Conservation (phyloP, 495 filamentous ascomycete species). For the Xylaria palmicola region DNA sequence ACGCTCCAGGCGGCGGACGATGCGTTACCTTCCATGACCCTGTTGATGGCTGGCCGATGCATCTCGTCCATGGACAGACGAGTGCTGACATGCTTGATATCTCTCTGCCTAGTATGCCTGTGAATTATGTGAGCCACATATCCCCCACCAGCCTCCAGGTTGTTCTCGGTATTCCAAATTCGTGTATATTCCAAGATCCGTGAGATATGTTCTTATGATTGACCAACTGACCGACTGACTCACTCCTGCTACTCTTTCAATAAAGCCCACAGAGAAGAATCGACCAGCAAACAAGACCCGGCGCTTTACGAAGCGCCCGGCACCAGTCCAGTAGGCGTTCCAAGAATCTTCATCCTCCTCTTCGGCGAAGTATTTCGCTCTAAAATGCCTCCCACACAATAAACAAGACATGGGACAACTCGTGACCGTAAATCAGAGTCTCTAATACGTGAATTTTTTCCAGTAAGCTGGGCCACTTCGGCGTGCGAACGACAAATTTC, state of each 20-base stretch:
- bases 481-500: slow-evolving; percentile 61
- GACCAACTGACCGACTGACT: background rate
- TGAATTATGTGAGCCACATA: slow-evolving; percentile 25
- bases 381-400: too few species aligned
- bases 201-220: background rate
- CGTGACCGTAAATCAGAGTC: too few species aligned
- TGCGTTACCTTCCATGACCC: slow-evolving; percentile 58
- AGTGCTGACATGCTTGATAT: slow-evolving; percentile 29
- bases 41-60: slow-evolving; percentile 57
- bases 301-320: slow-evolving; percentile 61
- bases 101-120: slow-evolving; percentile 18
- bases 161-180: too few species aligned
- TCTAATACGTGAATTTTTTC: too few species aligned
- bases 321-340: slow-evolving; percentile 68
- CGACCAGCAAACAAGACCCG: slow-evolving; percentile 47
- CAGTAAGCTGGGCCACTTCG: slow-evolving; percentile 77
- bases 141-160: too few species aligned
- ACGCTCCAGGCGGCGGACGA: slow-evolving; percentile 59
- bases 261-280: slow-evolving; percentile 47
- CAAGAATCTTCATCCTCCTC: too few species aligned
- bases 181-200: too few species aligned
- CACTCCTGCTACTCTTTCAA: background rate
- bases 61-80: slow-evolving; percentile 57
- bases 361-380: too few species aligned
- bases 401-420: too few species aligned